Evolutionary conservation across 225 moss, liverwort and hornwort species (phyloP), one percentile per base, ranked within the genome.

Genomic region (Rhytidiadelphus loreus): DNA sequence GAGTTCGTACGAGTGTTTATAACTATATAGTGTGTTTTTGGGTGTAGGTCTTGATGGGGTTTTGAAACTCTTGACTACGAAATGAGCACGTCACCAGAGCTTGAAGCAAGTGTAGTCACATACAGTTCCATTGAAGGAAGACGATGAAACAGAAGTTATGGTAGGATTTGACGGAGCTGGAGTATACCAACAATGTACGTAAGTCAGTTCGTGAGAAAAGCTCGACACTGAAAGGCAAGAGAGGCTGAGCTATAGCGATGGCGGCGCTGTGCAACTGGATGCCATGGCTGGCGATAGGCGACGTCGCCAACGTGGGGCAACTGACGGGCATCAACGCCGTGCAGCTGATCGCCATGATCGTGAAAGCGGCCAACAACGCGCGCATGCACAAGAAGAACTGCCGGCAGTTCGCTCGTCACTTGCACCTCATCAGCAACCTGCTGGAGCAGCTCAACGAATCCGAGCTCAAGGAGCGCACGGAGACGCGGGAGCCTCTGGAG

Each of bases 301-400:
- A 97, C 75, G 60, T 95, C 44, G 97, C 98, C 69, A 98, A 94
- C 86, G 83, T 96, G 19, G 94, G 93, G 55, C 98, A 98, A 86
- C 60, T 98, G 52, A 20, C 94, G 8, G 91, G 96, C 59, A 88
- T 95, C 78, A 93, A 95, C 89, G 95, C 98, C 10, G 79, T 97
- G 84, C 94, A 90, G 68, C 92, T 98, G 56, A 98, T 98, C 79
- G 89, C 92, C 25, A 85, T 96, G 86, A 96, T 98, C 68, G 96
- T 95, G 85, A 92, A 89, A 71, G 95, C 97, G 46, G 95, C 98
- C 44, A 94, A 92, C 87, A 92, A 88, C 78, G 98, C 96, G 33
- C 95, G 98, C 85, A 98, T 98, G 98, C 98, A 98, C 94, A 98
- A 97, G 93, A 92, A 95, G 91, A 98, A 98, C 86, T 98, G 98